A percentile compares a stretch with the other conserved stretches of the same genome.
Evolutionary conservation across 2,329 filamentous ascomycete species (phyloP).

Genomic region (Dactylellina sp.): DNA sequence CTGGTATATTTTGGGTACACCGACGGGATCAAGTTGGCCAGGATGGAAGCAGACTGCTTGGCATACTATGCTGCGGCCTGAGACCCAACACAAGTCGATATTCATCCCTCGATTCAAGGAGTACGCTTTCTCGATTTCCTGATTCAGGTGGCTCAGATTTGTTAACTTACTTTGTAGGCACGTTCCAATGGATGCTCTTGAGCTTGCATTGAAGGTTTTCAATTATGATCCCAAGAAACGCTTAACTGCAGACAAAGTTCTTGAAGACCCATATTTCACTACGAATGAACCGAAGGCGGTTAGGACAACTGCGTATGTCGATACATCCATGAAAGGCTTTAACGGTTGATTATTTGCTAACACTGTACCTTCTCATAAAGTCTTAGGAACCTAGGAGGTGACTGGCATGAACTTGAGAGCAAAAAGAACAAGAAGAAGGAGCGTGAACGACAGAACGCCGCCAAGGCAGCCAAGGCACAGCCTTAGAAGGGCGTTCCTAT

Average conservation of each 20-base stretch:
- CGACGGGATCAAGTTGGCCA: conserved; percentile 86
- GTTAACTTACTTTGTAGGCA: conserved; percentile 38
- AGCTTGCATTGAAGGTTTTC: conserved; percentile 86
- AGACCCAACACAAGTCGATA: conserved; percentile 76
- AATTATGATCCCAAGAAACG: conserved; percentile 86
- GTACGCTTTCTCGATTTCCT: conserved; percentile 7
- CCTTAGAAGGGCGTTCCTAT: conserved; percentile 22
- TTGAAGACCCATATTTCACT: conserved; percentile 89
- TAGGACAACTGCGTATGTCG: conserved; percentile 77
- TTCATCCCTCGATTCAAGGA: conserved; percentile 84
- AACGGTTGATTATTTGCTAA: background rate
- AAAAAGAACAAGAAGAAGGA: conserved; percentile 88
- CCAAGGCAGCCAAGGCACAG: conserved; percentile 22
- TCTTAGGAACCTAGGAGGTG: conserved; percentile 83
- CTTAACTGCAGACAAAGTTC: conserved; percentile 83
- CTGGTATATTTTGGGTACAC: conserved; percentile 91
- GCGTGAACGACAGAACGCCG: conserved; percentile 76
- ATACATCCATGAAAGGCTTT: conserved; percentile 63
- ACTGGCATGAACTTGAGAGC: conserved; percentile 99
- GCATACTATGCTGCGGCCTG: conserved; percentile 90
- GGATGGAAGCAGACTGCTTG: conserved; percentile 92
- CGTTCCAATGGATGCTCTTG: conserved; percentile 82
- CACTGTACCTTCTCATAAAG: conserved; percentile 64
- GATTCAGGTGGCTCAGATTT: no score
- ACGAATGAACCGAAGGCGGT: conserved; percentile 78